These are phyloP conservation scores for Monoraphidium neglectum DNA, from an alignment of 139 green algal genomes.

Conservation along the genomic window DNA sequence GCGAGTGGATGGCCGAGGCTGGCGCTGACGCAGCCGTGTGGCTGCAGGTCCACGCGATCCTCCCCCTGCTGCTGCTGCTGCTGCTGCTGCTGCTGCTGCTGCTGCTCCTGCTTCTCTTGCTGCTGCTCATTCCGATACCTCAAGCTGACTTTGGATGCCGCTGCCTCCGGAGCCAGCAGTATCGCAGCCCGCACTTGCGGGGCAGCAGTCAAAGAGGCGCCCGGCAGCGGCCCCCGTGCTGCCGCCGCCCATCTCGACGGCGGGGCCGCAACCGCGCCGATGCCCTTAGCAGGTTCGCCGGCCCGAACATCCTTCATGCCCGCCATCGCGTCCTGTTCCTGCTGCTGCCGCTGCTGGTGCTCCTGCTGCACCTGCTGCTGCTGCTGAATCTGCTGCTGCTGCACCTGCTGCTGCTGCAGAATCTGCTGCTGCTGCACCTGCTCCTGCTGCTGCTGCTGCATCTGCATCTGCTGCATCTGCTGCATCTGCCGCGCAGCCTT, in stretches of 20 bases:
- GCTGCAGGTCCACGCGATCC: neutral
- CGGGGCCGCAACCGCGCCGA: neutral
- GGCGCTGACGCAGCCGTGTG: neutral
- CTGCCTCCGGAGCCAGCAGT: neutral
- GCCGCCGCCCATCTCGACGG: neutral
- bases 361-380: conserved; percentile 2
- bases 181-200: neutral
- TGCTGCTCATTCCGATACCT: neutral
- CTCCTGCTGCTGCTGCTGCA: neutral
- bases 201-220: no score
- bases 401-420: neutral
- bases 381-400: conserved; percentile 11
- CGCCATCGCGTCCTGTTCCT: neutral
- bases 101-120: neutral
- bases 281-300: neutral
- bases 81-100: neutral
- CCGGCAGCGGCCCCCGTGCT: neutral
- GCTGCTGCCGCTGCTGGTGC: neutral
- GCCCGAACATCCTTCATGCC: neutral
- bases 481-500: neutral
- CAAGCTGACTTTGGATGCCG: neutral
- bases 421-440: neutral
- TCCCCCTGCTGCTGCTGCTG: conserved; percentile 33
- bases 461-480: neutral
- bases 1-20: no score